phyloP scores from a whole-genome alignment of 305 asterid genomes.

The Withania somnifera region DNA sequence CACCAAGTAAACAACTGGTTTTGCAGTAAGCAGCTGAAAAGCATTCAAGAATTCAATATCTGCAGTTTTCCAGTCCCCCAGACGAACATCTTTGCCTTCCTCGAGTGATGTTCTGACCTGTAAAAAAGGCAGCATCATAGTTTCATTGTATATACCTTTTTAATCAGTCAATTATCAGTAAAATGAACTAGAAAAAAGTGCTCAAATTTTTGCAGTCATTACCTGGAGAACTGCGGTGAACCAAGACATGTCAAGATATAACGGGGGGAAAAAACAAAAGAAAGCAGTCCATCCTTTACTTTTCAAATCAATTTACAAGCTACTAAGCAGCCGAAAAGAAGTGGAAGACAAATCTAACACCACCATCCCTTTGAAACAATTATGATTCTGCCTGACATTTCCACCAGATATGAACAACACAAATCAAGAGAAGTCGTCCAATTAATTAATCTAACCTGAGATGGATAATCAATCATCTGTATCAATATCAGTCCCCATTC shows the following conservation, averaged over 20 bases:
- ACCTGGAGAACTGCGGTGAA: not conserved
- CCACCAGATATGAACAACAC: not conserved
- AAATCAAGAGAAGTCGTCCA: not conserved
- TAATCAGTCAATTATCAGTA: not conserved
- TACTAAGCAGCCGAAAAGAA: not conserved
- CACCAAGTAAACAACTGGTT: conserved; percentile 96
- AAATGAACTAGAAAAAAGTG: not conserved
- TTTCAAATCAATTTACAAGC: not conserved
- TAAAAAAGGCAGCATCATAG: conserved; percentile 12
- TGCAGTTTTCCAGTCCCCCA: conserved; percentile 96
- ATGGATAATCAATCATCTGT: not conserved
- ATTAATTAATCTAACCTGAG: not conserved
- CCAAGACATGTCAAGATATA: not conserved
- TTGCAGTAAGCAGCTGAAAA: conserved; percentile 91
- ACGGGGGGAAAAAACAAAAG: not conserved
- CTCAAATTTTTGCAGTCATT: not conserved
- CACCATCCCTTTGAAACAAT: not conserved
- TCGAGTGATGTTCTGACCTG: conserved; percentile 61
- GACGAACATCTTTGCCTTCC: conserved; percentile 82
- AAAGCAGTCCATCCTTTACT: not conserved
- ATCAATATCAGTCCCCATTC: not conserved
- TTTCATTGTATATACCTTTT: not conserved
- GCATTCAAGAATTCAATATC: conserved; percentile 87
- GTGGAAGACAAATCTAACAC: not conserved
- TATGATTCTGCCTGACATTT: not conserved